Percentiles rank a stretch among this genome's conserved stretches.
Conservation (phyloP, 2,329 filamentous ascomycete species). For the Pseudocercospora eumusae region DNA sequence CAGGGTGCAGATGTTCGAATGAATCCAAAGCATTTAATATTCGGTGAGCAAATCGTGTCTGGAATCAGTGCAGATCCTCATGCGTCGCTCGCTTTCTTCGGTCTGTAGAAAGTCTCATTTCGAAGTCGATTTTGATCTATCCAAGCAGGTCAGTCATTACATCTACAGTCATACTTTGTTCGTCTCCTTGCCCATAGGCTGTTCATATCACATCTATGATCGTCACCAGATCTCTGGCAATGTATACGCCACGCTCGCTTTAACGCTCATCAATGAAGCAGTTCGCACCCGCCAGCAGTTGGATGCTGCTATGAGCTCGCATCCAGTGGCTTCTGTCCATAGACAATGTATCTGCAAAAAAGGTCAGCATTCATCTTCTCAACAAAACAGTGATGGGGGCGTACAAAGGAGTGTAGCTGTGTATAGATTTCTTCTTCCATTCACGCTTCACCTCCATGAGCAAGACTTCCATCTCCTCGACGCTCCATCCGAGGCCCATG, state of each 20-base stretch:
- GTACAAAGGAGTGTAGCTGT: slow-evolving; percentile 36
- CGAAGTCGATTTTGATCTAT: background rate
- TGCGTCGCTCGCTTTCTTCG: too few relatives aligned
- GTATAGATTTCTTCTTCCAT: slow-evolving; percentile 32
- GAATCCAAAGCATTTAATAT: background rate
- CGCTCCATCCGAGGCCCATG: slow-evolving; percentile 33
- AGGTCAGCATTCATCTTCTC: background rate
- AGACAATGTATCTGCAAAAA: slow-evolving; percentile 33
- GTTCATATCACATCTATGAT: background rate
- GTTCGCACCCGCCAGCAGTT: background rate
- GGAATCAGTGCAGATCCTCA: too few relatives aligned
- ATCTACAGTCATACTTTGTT: background rate
- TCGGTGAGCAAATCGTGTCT: background rate
- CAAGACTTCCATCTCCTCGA: slow-evolving; percentile 35
- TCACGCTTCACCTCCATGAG: slow-evolving; percentile 33
- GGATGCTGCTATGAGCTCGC: background rate
- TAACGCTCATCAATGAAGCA: slow-evolving; percentile 10
- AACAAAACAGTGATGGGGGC: background rate
- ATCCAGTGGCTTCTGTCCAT: slow-evolving; percentile 33
- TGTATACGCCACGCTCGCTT: slow-evolving; percentile 18
- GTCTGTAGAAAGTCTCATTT: too few relatives aligned
- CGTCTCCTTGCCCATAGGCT: background rate
- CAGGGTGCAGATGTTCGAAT: background rate
- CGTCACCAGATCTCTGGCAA: slow-evolving; percentile 1
- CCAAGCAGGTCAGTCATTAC: background rate